These are phyloP conservation scores for Wickerhamia fluorescens DNA, from an alignment of 805 yeast genomes.

Conservation along the genomic window DNA sequence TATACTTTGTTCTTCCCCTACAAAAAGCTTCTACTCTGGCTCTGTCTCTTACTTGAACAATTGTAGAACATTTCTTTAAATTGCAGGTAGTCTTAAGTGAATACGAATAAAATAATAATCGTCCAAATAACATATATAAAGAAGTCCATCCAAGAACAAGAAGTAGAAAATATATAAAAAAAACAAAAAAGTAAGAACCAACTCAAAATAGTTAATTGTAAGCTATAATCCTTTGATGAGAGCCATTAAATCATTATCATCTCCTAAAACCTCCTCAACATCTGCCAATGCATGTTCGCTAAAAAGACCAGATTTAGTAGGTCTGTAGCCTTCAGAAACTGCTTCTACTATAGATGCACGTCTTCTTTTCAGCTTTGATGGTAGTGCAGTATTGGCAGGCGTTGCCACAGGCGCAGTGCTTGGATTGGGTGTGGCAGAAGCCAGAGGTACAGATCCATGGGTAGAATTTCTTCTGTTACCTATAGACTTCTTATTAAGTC, in stretches of 20 bases:
- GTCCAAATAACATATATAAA: too few species aligned
- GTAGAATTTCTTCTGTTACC: constrained; percentile 3
- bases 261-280: constrained; percentile 63
- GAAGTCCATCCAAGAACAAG: too few species aligned
- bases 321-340: constrained; percentile 65
- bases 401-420: constrained; percentile 1
- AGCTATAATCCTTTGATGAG: constrained; percentile 23
- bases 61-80: too few species aligned
- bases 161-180: too few species aligned
- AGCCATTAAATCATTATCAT: constrained; percentile 40
- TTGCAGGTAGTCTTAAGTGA: too few species aligned
- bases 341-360: constrained; percentile 70
- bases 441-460: constrained; percentile 1
- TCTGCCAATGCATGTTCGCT: constrained; percentile 69
- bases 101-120: too few species aligned
- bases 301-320: constrained; percentile 70
- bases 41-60: too few species aligned
- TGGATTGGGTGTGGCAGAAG: neutral
- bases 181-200: too few species aligned
- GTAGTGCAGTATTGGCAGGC: constrained; percentile 1
- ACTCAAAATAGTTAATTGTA: too few species aligned
- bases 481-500: constrained; percentile 2
- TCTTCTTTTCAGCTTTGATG: constrained; percentile 37
- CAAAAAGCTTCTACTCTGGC: too few species aligned
- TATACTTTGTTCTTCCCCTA: too few species aligned